Evolutionary conservation across 192 early-diverging fungal genomes (phyloP).

Genomic region (Rhizophagus clarus): DNA sequence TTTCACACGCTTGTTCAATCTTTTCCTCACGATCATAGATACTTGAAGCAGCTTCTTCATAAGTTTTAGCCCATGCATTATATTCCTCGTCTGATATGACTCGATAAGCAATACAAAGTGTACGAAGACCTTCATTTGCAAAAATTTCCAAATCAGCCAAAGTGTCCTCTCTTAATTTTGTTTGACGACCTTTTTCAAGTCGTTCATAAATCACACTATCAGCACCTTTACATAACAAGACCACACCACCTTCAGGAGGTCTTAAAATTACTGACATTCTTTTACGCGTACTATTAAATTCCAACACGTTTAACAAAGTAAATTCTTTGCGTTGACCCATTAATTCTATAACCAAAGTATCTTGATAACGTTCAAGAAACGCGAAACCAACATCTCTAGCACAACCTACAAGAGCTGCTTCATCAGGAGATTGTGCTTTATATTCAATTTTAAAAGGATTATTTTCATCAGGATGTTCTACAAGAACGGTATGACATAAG

Average conservation of each 20-base stretch:
- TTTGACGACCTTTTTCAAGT: conserved; percentile 67
- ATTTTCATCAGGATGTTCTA: conserved; percentile 54
- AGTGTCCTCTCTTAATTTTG: conserved; percentile 67
- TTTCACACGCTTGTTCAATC: conserved; percentile 76
- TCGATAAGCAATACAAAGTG: conserved; percentile 82
- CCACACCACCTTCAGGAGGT: conserved; percentile 69
- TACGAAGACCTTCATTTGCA: conserved; percentile 84
- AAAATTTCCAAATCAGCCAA: conserved; percentile 80
- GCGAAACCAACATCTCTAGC: conserved; percentile 83
- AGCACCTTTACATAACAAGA: conserved; percentile 92
- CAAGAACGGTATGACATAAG: conserved; percentile 88
- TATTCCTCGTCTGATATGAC: conserved; percentile 75
- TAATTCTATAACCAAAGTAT: conserved; percentile 69
- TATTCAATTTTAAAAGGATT: conserved; percentile 68
- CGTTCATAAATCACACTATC: conserved; percentile 92
- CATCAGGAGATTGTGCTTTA: conserved; percentile 94
- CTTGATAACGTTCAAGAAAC: conserved; percentile 75
- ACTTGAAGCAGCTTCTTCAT: conserved; percentile 70
- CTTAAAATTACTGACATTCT: conserved; percentile 93
- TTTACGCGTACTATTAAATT: conserved; percentile 96
- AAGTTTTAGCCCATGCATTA: conserved; percentile 65
- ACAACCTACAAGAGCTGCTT: conserved; percentile 87
- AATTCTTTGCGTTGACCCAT: conserved; percentile 71
- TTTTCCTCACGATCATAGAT: conserved; percentile 81
- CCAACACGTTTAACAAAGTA: conserved; percentile 70